Percentiles rank a stretch among this genome's conserved stretches.
Conservation (phyloP, 441 rosid species). For the Pelargonium hybrid region DNA sequence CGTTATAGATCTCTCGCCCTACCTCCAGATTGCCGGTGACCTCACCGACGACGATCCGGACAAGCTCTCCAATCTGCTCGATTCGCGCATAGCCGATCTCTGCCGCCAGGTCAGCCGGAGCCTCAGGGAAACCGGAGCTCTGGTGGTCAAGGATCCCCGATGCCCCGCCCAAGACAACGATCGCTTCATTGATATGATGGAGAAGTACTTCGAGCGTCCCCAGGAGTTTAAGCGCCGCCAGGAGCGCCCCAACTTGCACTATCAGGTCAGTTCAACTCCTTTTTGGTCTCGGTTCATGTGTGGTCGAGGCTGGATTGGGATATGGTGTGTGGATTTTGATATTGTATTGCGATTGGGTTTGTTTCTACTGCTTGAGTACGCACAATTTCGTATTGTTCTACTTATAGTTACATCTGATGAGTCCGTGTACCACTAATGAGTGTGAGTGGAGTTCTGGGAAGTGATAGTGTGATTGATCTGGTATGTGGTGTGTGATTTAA, state of each 20-base stretch:
- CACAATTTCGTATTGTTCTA: too few species aligned
- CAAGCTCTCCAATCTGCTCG: not conserved
- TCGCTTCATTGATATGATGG: slow-evolving; percentile 13
- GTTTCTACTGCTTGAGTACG: too few species aligned
- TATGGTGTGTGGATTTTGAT: not conserved
- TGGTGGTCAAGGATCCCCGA: slow-evolving; percentile 24
- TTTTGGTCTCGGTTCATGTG: not conserved
- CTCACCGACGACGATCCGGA: not conserved
- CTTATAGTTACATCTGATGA: too few species aligned
- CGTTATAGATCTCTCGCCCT: slow-evolving; percentile 21
- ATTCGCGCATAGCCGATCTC: slow-evolving; percentile 2
- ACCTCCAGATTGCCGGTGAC: slow-evolving; percentile 9
- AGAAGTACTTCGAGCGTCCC: not conserved
- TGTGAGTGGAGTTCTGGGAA: too few species aligned
- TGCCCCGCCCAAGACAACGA: slow-evolving; percentile 24
- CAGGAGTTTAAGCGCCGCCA: not conserved
- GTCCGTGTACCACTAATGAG: too few species aligned
- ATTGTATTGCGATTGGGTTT: too few species aligned
- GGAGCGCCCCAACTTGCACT: slow-evolving; percentile 1
- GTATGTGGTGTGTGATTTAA: not conserved
- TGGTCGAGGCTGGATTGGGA: not conserved
- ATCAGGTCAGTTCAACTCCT: not conserved
- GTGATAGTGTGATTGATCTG: not conserved
- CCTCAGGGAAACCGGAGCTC: slow-evolving; percentile 22
- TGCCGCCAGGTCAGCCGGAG: slow-evolving; percentile 20